Evolutionary conservation across 176 grass and related monocot species (phyloP).

Genomic region (Saccharum spontaneum): DNA sequence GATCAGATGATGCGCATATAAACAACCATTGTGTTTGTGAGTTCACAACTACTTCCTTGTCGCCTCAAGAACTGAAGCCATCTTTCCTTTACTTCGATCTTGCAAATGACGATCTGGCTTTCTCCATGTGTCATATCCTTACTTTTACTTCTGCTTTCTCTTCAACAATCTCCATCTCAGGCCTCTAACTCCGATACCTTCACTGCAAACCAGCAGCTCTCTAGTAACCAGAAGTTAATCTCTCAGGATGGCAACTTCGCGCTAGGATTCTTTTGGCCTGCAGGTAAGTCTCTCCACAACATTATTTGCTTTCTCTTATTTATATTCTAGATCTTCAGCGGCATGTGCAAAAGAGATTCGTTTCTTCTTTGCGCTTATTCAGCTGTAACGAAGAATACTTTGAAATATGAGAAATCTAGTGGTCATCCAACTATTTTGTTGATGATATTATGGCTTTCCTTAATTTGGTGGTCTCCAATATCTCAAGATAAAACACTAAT

Average conservation of each 20-base stretch:
- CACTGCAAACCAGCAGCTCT: neutral
- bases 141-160: neutral
- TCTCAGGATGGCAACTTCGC: slow-evolving; percentile 27
- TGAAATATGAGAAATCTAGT: too few species aligned
- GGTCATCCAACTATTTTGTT: too few species aligned
- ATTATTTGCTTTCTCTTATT: too few species aligned
- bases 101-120: neutral
- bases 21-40: neutral
- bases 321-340: too few species aligned
- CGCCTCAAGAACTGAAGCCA: neutral
- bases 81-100: neutral
- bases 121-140: neutral
- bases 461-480: too few species aligned
- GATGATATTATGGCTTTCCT: too few species aligned
- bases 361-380: too few species aligned
- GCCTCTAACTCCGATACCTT: slow-evolving; percentile 10
- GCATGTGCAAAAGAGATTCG: too few species aligned
- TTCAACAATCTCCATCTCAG: neutral
- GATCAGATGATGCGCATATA: neutral
- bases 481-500: too few species aligned
- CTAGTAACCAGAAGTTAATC: slow-evolving; percentile 26
- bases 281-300: neutral
- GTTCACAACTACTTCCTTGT: neutral
- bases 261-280: slow-evolving; percentile 30
- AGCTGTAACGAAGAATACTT: too few species aligned